Conservation (phyloP, 2,329 filamentous ascomycete species). For the Colletotrichum tabaci region DNA sequence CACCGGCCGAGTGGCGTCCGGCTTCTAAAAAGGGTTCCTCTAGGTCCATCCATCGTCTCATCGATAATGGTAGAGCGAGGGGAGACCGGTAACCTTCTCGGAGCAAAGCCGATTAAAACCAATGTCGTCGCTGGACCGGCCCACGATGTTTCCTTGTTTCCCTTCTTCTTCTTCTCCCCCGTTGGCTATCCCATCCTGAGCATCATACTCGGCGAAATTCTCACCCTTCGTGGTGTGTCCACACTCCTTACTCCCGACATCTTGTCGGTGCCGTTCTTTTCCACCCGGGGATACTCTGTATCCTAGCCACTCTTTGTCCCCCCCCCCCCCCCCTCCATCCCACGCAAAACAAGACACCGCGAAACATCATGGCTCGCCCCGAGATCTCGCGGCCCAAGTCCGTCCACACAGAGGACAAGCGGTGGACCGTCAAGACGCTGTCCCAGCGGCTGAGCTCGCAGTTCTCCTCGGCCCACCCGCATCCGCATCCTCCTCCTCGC, state of each 20-base stretch:
- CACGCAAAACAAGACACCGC: background rate
- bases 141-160: background rate
- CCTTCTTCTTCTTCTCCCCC: background rate
- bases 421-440: background rate
- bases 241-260: conserved; percentile 7
- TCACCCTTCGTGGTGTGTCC: conserved; percentile 2
- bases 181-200: background rate
- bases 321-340: no score
- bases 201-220: background rate
- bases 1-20: background rate
- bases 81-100: no score
- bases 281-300: conserved; percentile 6
- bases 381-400: conserved; percentile 15
- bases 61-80: background rate
- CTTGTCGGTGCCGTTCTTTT: conserved; percentile 20
- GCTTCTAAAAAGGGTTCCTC: background rate
- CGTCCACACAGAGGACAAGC: conserved; percentile 14
- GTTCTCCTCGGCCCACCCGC: background rate
- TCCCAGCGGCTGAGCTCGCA: background rate
- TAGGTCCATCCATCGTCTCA: no score
- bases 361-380: background rate
- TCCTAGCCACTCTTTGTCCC: conserved; percentile 3
- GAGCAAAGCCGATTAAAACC: conserved; percentile 3
- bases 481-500: background rate
- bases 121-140: background rate